Evolutionary conservation across 805 yeast genomes (phyloP).

Genomic region (Suhomyces sp.): DNA sequence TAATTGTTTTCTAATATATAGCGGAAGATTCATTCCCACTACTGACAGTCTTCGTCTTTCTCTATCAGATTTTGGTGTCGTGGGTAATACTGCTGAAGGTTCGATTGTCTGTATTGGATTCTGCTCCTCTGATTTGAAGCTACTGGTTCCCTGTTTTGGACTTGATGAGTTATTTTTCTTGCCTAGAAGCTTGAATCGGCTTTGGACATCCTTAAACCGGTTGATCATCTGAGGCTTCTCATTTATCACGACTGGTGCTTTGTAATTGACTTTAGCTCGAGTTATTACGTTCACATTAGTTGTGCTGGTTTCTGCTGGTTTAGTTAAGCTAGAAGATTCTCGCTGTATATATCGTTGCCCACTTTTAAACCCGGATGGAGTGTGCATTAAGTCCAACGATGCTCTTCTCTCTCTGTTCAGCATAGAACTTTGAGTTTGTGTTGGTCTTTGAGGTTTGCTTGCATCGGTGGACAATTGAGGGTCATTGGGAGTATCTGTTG

Average conservation of each 20-base stretch:
- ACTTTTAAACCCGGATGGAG: conserved; percentile 1
- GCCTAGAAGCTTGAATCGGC: conserved; percentile 14
- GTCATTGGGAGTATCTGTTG: no score
- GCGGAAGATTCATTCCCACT: conserved; percentile 37
- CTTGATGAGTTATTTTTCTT: no score
- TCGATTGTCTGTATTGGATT: no score
- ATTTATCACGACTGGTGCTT: conserved; percentile 1
- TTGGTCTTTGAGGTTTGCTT: no score
- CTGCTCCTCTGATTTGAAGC: no score
- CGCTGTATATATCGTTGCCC: not conserved
- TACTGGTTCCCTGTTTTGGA: no score
- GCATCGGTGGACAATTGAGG: no score
- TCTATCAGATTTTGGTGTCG: conserved; percentile 1
- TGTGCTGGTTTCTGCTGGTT: conserved; percentile 31
- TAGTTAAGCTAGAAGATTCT: conserved; percentile 15
- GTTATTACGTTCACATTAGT: conserved; percentile 37
- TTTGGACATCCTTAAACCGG: conserved; percentile 14
- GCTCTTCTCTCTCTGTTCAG: not conserved
- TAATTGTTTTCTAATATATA: conserved; percentile 31
- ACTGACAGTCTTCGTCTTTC: conserved; percentile 29
- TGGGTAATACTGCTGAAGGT: not conserved
- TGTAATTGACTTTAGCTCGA: conserved; percentile 17
- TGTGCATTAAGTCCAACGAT: conserved; percentile 1
- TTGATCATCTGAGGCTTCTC: conserved; percentile 3
- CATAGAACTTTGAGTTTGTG: no score